Percentiles rank a stretch among this genome's conserved stretches.
Conservation (phyloP, 1,284 basidiomycete species). For the Coniophora puteana region DNA sequence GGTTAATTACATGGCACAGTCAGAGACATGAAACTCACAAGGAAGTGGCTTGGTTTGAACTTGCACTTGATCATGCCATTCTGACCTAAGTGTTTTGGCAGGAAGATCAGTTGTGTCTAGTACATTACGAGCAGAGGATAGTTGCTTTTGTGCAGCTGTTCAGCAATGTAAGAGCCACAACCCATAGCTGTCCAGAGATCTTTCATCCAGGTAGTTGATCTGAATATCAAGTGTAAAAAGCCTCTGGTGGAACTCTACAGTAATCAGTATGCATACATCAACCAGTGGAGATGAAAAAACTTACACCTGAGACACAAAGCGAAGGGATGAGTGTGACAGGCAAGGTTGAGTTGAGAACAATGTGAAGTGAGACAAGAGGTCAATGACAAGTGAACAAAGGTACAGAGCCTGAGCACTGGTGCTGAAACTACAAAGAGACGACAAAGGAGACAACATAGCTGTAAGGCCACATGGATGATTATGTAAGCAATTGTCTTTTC, state of each 20-base stretch:
- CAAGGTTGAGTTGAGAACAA: too few species aligned
- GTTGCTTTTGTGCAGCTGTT: not conserved
- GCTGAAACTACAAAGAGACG: too few species aligned
- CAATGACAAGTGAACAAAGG: too few species aligned
- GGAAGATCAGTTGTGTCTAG: not conserved
- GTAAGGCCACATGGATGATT: too few species aligned
- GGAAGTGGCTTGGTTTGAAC: slow-evolving; percentile 2
- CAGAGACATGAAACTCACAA: slow-evolving; percentile 7
- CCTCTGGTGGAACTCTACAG: slow-evolving; percentile 5
- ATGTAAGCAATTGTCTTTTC: too few species aligned
- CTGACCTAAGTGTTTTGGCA: not conserved
- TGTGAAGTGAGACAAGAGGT: too few species aligned
- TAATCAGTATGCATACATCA: not conserved
- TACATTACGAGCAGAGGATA: not conserved
- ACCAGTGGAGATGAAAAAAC: not conserved
- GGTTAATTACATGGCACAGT: slow-evolving; percentile 7
- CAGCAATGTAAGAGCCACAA: slow-evolving; percentile 4
- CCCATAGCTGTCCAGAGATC: slow-evolving; percentile 4
- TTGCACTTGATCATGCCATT: not conserved
- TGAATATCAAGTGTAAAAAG: slow-evolving; percentile 9
- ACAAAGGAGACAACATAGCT: too few species aligned
- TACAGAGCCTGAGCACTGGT: too few species aligned
- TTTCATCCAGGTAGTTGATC: slow-evolving; percentile 3
- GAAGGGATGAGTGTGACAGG: too few species aligned
- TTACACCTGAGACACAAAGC: slow-evolving; percentile 11